These are phyloP conservation scores for Salicornia ramosissima DNA, from an alignment of 148 eudicot species.

Conservation along the genomic window DNA sequence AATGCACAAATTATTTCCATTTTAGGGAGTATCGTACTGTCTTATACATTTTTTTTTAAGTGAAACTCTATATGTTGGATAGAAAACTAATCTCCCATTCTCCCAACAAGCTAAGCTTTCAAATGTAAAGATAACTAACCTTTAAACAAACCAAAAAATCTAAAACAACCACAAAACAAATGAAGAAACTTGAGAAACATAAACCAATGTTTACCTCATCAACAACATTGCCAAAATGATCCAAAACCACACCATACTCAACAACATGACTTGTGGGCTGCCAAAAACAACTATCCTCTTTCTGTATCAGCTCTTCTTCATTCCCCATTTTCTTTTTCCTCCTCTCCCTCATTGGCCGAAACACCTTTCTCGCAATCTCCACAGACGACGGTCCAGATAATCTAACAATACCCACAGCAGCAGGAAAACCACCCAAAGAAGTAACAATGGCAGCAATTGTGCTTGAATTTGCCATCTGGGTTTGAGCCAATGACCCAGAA, in stretches of 20 bases:
- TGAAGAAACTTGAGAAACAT: background rate
- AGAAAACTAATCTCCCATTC: too few relatives aligned
- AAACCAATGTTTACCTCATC: constrained; percentile 66
- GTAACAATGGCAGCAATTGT: constrained; percentile 98
- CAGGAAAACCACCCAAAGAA: constrained; percentile 80
- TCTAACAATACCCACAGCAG: constrained; percentile 91
- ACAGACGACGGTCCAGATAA: constrained; percentile 87
- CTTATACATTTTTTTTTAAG: too few relatives aligned
- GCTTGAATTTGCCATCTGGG: constrained; percentile 29
- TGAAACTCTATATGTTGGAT: too few relatives aligned
- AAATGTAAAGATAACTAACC: background rate
- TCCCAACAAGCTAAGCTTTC: background rate
- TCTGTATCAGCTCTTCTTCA: background rate
- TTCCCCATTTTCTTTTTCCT: constrained; percentile 29
- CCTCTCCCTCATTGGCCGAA: constrained; percentile 31
- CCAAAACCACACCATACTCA: constrained; percentile 74
- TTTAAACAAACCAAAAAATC: background rate
- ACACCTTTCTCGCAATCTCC: constrained; percentile 49
- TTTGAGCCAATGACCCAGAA: constrained; percentile 25
- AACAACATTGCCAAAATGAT: constrained; percentile 52
- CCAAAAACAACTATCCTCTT: constrained; percentile 37
- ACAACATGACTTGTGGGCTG: constrained; percentile 75
- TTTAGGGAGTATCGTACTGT: too few relatives aligned
- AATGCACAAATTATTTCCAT: too few relatives aligned
- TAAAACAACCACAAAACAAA: background rate